A percentile compares a stretch with the other conserved stretches of the same genome.
Evolutionary conservation across 257 asterid species (phyloP).

Genomic region (Cinchona pubescens): DNA sequence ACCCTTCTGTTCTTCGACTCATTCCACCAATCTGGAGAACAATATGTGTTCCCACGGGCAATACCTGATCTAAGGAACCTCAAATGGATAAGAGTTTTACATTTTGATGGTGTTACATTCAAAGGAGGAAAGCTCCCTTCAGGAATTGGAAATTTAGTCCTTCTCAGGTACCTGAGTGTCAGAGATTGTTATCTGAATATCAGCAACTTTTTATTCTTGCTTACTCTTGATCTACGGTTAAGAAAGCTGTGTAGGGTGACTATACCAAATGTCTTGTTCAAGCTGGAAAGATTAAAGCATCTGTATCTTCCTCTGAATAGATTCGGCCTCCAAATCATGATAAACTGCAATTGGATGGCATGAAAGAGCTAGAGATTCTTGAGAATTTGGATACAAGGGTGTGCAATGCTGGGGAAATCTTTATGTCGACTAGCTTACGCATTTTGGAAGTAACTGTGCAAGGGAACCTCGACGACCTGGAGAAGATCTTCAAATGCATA

Average conservation of each 20-base stretch:
- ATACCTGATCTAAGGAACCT: background rate
- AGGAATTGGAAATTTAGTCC: background rate
- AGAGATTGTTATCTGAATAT: conserved; percentile 24
- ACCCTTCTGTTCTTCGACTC: conserved; percentile 20
- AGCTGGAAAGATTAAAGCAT: conserved; percentile 11
- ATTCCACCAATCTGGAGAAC: background rate
- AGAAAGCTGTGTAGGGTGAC: background rate
- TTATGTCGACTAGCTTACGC: background rate
- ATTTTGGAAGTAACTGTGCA: background rate
- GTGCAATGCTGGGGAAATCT: conserved; percentile 15
- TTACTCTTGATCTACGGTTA: conserved; percentile 32
- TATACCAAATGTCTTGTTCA: conserved; percentile 9
- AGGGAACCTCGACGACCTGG: conserved; percentile 10
- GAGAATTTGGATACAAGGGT: conserved; percentile 21
- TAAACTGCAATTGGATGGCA: conserved; percentile 16
- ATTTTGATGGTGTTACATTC: conserved; percentile 15
- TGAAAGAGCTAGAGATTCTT: conserved; percentile 24
- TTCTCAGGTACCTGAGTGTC: conserved; percentile 33
- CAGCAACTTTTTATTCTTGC: conserved; percentile 17
- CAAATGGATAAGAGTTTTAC: conserved; percentile 5
- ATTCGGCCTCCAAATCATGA: background rate
- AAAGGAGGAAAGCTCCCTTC: background rate
- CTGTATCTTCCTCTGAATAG: conserved; percentile 27
- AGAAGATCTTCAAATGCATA: background rate
- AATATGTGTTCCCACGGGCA: background rate